Conservation (phyloP, 495 filamentous ascomycete species). For the Hypoxylon subgilvum region DNA sequence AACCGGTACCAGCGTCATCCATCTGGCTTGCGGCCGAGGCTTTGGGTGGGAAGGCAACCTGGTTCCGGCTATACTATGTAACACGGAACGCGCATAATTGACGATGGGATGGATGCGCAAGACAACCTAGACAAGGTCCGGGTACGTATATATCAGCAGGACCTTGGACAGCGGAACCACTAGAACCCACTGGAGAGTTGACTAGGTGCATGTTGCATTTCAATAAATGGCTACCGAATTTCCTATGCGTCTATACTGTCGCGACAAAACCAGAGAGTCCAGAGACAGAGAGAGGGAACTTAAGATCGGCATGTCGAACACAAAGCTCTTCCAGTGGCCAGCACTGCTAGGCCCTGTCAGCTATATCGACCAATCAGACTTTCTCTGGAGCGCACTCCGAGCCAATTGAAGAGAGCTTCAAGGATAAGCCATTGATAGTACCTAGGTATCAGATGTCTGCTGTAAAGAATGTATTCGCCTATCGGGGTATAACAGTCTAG, state of each 20-base stretch:
- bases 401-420: constrained; percentile 7
- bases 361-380: constrained; percentile 10
- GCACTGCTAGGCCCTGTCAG: background rate
- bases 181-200: too few relatives aligned
- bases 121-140: too few relatives aligned
- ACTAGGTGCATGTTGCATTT: too few relatives aligned
- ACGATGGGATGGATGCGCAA: constrained; percentile 7
- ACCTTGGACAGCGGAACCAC: too few relatives aligned
- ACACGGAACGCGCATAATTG: constrained; percentile 11
- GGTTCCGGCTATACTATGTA: constrained; percentile 12
- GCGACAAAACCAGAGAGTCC: too few relatives aligned
- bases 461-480: too few relatives aligned
- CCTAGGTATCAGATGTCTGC: too few relatives aligned
- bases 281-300: background rate
- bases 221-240: too few relatives aligned
- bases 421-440: background rate
- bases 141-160: background rate
- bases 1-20: background rate
- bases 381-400: constrained; percentile 18
- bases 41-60: constrained; percentile 7
- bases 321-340: constrained; percentile 18
- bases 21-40: constrained; percentile 8
- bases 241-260: too few relatives aligned
- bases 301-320: constrained; percentile 12
- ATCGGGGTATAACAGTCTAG: too few relatives aligned